Conservation (phyloP, 2,329 filamentous ascomycete species). For the Colletotrichum musicola region DNA sequence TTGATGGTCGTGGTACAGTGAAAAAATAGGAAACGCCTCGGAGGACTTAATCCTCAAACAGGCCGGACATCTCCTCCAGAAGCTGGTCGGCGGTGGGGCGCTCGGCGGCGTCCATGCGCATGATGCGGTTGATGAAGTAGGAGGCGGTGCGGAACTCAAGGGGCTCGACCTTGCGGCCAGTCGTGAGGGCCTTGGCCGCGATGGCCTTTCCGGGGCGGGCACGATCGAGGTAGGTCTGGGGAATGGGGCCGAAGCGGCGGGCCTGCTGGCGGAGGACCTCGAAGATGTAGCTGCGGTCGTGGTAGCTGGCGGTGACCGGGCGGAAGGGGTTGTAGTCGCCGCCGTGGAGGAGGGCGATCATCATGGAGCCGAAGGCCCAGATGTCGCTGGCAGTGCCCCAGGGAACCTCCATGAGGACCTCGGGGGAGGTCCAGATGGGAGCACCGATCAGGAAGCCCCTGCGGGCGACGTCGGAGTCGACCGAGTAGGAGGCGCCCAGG, state of each 20-base stretch:
- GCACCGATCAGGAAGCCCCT: conserved; percentile 37
- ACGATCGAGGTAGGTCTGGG: conserved; percentile 34
- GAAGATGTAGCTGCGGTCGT: conserved; percentile 37
- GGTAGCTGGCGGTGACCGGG: conserved; percentile 31
- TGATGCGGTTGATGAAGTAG: conserved; percentile 37
- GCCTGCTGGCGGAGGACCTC: conserved; percentile 37
- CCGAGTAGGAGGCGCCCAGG: conserved; percentile 32
- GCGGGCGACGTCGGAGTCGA: conserved; percentile 32
- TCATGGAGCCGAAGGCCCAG: conserved; percentile 85
- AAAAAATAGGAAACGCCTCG: not conserved
- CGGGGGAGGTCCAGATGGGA: conserved; percentile 35
- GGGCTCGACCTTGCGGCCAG: conserved; percentile 33
- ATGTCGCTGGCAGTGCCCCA: conserved; percentile 79
- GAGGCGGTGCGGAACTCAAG: conserved; percentile 34
- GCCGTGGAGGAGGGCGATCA: conserved; percentile 35
- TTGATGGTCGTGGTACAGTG: conserved; percentile 4
- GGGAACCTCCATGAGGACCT: conserved; percentile 36
- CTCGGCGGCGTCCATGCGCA: conserved; percentile 38
- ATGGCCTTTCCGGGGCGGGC: conserved; percentile 36
- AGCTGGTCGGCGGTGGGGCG: conserved; percentile 35
- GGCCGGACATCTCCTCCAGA: conserved; percentile 35
- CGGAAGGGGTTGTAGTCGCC: conserved; percentile 39
- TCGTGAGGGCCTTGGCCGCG: conserved; percentile 32
- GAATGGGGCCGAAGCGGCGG: conserved; percentile 33
- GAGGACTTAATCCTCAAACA: conserved; percentile 27